phyloP scores from a whole-genome alignment of 345 rosid genomes.

The Citrus australasica region DNA sequence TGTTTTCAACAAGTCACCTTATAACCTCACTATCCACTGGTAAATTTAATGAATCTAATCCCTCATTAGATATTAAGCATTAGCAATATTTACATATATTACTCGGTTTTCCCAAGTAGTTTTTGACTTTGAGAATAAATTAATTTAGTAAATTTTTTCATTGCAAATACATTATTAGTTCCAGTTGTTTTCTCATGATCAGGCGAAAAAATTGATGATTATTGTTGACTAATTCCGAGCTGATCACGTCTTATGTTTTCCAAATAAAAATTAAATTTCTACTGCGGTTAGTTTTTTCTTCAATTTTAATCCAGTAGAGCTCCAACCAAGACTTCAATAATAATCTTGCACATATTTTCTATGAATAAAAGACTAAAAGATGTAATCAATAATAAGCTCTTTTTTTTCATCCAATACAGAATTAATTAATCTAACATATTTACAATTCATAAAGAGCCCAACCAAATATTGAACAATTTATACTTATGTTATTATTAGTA shows the following conservation, averaged over 20 bases:
- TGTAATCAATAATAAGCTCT: not conserved
- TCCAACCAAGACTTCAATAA: not conserved
- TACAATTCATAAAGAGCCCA: too few species aligned
- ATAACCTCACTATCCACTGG: slow-evolving; percentile 88
- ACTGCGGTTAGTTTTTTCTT: not conserved
- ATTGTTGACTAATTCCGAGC: not conserved
- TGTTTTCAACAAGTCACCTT: slow-evolving; percentile 75
- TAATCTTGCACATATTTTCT: not conserved
- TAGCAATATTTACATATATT: not conserved
- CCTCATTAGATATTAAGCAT: not conserved
- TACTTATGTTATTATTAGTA: not conserved
- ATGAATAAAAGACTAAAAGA: not conserved
- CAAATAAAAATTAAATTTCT: not conserved
- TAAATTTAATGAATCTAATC: slow-evolving; percentile 14
- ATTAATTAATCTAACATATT: not conserved
- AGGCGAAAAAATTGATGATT: not conserved
- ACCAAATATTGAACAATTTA: not conserved
- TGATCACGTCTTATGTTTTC: not conserved
- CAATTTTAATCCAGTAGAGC: not conserved
- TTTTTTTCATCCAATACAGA: not conserved
- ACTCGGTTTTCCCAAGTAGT: not conserved
- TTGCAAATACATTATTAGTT: not conserved
- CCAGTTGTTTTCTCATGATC: not conserved
- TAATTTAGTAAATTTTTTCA: not conserved
- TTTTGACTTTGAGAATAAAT: not conserved